Percentiles rank a stretch among this genome's conserved stretches.
Evolutionary conservation across 2,329 filamentous ascomycete genomes (phyloP).

Genomic region (Aspergillus floridensis): DNA sequence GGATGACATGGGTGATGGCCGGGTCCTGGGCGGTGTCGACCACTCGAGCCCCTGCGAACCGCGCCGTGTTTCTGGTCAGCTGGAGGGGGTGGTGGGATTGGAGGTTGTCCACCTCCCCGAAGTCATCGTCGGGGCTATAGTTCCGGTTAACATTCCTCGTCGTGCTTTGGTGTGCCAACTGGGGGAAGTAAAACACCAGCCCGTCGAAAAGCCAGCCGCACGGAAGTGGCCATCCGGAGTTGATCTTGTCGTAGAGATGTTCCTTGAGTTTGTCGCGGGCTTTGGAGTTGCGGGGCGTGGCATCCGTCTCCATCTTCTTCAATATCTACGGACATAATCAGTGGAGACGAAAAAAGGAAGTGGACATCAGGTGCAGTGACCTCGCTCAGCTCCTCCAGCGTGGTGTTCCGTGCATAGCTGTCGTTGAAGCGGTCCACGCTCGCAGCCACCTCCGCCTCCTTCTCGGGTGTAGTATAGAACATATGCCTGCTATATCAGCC

Average conservation of each 20-base stretch:
- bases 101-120: constrained; percentile 5
- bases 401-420: constrained; percentile 72
- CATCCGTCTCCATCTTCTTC: constrained; percentile 36
- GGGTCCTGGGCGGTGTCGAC: constrained; percentile 51
- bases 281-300: constrained; percentile 44
- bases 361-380: constrained; percentile 15
- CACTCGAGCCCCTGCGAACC: constrained; percentile 67
- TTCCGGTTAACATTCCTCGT: too few relatives aligned
- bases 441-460: constrained; percentile 53
- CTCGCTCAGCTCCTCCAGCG: constrained; percentile 59
- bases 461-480: constrained; percentile 63
- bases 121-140: not conserved
- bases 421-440: constrained; percentile 78
- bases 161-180: constrained; percentile 1
- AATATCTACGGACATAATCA: constrained; percentile 19
- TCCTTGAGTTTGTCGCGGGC: constrained; percentile 58
- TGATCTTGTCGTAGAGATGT: constrained; percentile 50
- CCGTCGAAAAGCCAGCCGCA: constrained; percentile 52
- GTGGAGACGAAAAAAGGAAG: not conserved
- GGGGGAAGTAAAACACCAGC: constrained; percentile 45
- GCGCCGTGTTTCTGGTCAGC: constrained; percentile 57
- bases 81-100: constrained; percentile 16
- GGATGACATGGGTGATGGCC: constrained; percentile 69
- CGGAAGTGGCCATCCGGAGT: constrained; percentile 31
- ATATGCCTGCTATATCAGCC: constrained; percentile 57